Base-by-base conservation (phyloP, 805 yeast species). In the Hermanozyma aechmeae region DNA sequence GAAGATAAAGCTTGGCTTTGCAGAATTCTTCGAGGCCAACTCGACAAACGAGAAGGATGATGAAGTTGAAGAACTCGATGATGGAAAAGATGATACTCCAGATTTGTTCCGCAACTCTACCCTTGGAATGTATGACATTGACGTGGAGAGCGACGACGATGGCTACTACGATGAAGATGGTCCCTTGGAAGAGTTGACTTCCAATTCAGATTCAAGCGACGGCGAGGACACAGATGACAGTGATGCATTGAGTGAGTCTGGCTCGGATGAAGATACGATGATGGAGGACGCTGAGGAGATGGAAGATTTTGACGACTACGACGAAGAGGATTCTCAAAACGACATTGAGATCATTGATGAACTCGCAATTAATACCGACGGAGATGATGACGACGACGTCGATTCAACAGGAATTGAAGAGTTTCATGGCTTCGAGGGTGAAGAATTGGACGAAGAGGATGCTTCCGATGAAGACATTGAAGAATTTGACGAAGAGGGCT, bases 61-160 rank as follows among this genome's bases (percentile, higher is more conserved):
- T 10, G 45, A 51, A 5, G 46, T 48, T 6, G 51, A 51, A 6
- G 48, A 51, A 22, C 82, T 74, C n/a, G 74, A 69, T 16, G 84
- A 78, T 21, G 58, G 63, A 16, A 48, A 67, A 17, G 93, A 80
- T 30, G 89, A 84, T 30, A 73, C 86, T 0, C 86, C 94, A 0
- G 87, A 87, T 49, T 61, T 87, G 45, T 76, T 89, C 53, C 64
- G 79, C 23, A 87, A 92, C 48, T 87, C 96, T 0, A 83, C 96
- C 0, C 62, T 89, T 23, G 96, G 96, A 2, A 87, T 89, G 93
- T 89, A 80, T 49, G 96, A 89, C 43, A 77, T 82, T 23, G 92
- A 79, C 29, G 68, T 71, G 20, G 79, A 74, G 38, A 71, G 72
- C 25, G 80, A 76, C 19, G 79, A 72, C 9, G 77, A 70, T 6